Percentiles rank a stretch among this genome's conserved stretches.
Evolutionary conservation across 805 yeast genomes (phyloP).

Genomic region (Kuraishia molischiana): DNA sequence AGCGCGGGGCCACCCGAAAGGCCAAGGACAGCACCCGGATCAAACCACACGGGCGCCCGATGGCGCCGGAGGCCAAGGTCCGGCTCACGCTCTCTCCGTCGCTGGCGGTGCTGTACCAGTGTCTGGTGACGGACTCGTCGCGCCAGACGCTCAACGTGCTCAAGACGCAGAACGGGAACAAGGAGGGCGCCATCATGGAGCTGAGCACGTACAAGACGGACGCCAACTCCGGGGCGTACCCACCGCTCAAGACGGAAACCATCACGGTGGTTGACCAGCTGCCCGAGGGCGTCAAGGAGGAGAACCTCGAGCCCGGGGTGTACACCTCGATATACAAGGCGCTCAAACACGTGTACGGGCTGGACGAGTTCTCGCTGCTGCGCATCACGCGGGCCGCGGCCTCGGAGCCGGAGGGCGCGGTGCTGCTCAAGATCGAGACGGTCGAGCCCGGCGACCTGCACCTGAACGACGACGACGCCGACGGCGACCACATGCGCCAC

Average conservation of each 20-base stretch:
- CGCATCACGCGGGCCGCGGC: conserved; percentile 49
- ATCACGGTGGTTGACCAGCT: not conserved
- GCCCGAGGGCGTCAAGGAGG: not conserved
- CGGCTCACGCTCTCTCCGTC: conserved; percentile 37
- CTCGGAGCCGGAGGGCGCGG: conserved; percentile 38
- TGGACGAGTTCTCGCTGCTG: conserved; percentile 31
- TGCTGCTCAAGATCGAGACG: conserved; percentile 43
- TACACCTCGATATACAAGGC: conserved; percentile 38
- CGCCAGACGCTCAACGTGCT: conserved; percentile 14
- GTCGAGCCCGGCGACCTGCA: conserved; percentile 42
- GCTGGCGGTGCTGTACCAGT: conserved; percentile 31
- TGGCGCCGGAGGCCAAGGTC: conserved; percentile 41
- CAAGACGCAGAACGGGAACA: conserved; percentile 6
- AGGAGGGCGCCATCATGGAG: conserved; percentile 4
- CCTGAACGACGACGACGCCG: conserved; percentile 37
- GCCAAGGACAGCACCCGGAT: not conserved
- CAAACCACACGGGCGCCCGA: conserved; percentile 27
- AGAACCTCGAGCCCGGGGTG: conserved; percentile 11
- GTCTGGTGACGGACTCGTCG: conserved; percentile 22
- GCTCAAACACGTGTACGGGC: conserved; percentile 28
- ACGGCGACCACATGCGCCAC: conserved; percentile 5
- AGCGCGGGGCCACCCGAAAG: not conserved
- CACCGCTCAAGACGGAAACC: not conserved
- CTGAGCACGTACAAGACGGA: not conserved
- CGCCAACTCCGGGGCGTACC: conserved; percentile 2